Evolutionary conservation across 306 rosid genomes (phyloP), one percentile per base, ranked within the genome.

Genomic region (Alnus rubra): DNA sequence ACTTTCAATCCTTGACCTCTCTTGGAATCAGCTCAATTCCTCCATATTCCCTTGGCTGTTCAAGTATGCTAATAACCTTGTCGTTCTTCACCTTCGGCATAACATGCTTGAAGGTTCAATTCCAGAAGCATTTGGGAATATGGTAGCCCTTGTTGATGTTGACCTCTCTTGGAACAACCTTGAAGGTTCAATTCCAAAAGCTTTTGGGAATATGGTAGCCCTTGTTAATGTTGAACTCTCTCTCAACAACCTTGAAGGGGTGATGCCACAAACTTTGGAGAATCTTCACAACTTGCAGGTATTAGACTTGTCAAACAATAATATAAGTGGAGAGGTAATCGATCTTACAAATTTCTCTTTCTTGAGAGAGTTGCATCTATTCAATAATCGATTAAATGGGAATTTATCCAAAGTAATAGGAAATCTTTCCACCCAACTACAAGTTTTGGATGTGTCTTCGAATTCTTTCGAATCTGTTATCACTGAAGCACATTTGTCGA

Each of bases 241-340:
- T 5, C 0, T 0, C 45, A 50, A n/a, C 5, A 3, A 64, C 15
- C 18, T 59, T 12, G 6, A 3, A 0, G 78, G 82, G 11, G 8
- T 47, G 4, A 16, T 79, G 3, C 82, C 77, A 79, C 39, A 33
- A 33, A 45, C 54, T 2, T 72, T 79, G 1, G 67, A 48, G 4
- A 48, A 49, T 49, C 15, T 49, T 49, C 52, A 49, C 10, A 49
- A 49, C 3, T 49, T 49, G 0, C 52, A 10, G 10, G 15, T 10
- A 49, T 49, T 49, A 49, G 4, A 10, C 52, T 10, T 76, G 6
- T 2, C 9, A 2, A 0, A 0, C 13, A 58, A 58, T 28, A 7
- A 9, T 5, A 23, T 58, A 3, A n/a, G 64, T 58, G 64, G 33
- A 56, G 11, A 56, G 9, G 4, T 56, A 1, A 1, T 0, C 2